These are phyloP conservation scores for Colletotrichum salicis DNA, from an alignment of 2,329 filamentous ascomycete genomes.

Conservation along the genomic window DNA sequence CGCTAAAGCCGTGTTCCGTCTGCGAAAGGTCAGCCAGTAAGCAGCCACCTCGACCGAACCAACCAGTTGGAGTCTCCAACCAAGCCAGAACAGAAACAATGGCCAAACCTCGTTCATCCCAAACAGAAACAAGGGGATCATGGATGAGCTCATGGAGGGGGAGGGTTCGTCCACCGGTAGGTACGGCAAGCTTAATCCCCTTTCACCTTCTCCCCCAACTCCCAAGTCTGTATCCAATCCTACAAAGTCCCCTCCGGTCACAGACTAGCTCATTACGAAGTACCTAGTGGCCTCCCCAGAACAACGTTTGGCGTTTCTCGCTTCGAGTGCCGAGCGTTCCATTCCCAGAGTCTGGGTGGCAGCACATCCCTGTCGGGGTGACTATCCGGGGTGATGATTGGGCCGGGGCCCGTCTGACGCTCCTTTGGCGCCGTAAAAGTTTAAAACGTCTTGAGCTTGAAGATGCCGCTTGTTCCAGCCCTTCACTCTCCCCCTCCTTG, in stretches of 20 bases:
- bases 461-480: conserved; percentile 2
- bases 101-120: conserved; percentile 20
- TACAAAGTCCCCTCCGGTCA: too few relatives aligned
- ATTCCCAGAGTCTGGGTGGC: not conserved
- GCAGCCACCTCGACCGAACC: not conserved
- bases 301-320: conserved; percentile 1
- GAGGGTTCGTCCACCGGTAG: not conserved
- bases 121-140: not conserved
- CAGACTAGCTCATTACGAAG: too few relatives aligned
- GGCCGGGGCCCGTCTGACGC: too few relatives aligned
- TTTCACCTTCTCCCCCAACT: too few relatives aligned
- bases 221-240: not conserved
- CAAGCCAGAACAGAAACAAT: not conserved
- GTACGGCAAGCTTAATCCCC: not conserved
- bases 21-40: not conserved
- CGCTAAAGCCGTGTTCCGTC: not conserved
- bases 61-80: not conserved
- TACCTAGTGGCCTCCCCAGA: not conserved
- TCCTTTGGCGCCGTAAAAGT: conserved; percentile 9
- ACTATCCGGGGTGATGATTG: not conserved
- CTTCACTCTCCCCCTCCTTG: not conserved
- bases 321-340: conserved; percentile 12
- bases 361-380: not conserved
- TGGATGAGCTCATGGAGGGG: not conserved
- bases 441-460: conserved; percentile 31